phyloP scores from a whole-genome alignment of 2,329 filamentous ascomycete genomes.

The Pseudogymnoascus sp. region DNA sequence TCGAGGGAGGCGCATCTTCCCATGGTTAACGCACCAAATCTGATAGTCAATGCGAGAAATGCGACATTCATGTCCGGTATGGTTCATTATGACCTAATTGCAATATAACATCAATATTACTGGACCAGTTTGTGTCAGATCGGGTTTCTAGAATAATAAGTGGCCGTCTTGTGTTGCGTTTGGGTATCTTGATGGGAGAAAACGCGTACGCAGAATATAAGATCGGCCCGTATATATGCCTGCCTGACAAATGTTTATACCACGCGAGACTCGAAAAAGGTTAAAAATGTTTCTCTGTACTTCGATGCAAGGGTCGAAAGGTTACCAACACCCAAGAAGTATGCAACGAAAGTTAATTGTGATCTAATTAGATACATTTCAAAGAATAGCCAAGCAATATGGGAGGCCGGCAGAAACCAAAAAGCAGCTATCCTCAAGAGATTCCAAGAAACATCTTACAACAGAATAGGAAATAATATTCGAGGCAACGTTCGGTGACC shows the following conservation, averaged over 20 bases:
- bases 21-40: neutral
- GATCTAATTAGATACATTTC: too few relatives aligned
- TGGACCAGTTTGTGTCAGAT: neutral
- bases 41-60: neutral
- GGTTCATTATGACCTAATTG: neutral
- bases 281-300: too few relatives aligned
- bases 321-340: too few relatives aligned
- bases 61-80: neutral
- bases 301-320: too few relatives aligned
- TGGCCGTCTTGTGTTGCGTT: neutral
- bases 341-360: too few relatives aligned
- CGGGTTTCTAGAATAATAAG: neutral
- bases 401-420: too few relatives aligned
- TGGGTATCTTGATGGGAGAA: neutral
- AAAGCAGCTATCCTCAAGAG: too few relatives aligned
- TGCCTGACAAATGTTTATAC: neutral
- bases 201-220: neutral
- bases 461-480: too few relatives aligned
- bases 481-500: too few relatives aligned
- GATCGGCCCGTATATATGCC: neutral
- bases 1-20: neutral
- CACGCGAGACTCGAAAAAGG: neutral
- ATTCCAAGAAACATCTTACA: too few relatives aligned
- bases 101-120: neutral
- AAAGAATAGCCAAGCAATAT: too few relatives aligned